These are phyloP conservation scores for Isatis tinctoria DNA, from an alignment of 345 rosid species.

Conservation along the genomic window DNA sequence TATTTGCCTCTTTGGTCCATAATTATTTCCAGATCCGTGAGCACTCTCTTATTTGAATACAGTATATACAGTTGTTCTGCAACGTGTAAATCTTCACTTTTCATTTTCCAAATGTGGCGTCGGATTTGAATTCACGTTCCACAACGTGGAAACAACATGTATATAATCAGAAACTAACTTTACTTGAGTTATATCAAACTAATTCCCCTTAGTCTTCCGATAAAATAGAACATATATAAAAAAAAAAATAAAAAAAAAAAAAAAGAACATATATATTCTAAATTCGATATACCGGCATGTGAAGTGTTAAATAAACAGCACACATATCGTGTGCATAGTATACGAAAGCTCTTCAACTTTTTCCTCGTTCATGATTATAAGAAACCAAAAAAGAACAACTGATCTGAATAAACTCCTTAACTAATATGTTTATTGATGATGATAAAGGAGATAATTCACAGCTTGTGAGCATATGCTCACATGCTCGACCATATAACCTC, in stretches of 20 bases:
- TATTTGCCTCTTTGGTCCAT: too few species aligned
- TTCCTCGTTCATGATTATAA: constrained; percentile 12
- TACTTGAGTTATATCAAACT: not conserved
- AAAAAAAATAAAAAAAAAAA: too few species aligned
- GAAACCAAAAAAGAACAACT: constrained; percentile 13
- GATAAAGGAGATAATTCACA: constrained; percentile 26
- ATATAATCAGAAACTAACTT: not conserved
- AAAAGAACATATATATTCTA: not conserved
- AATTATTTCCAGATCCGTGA: not conserved
- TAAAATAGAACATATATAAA: not conserved
- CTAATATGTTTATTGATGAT: constrained; percentile 16
- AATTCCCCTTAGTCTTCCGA: not conserved
- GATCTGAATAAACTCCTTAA: constrained; percentile 9
- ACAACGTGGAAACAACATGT: not conserved
- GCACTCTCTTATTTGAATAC: too few species aligned
- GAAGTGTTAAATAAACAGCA: constrained; percentile 25
- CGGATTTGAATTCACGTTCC: not conserved
- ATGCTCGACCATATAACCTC: constrained; percentile 15
- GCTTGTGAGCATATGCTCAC: constrained; percentile 34
- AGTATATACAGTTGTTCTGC: not conserved
- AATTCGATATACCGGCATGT: not conserved
- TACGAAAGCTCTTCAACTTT: constrained; percentile 30
- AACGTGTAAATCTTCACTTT: not conserved
- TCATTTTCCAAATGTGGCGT: not conserved
- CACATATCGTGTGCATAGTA: constrained; percentile 21